Base-by-base conservation (phyloP, 331 rosid genomes). In the Spiraea crenata region DNA sequence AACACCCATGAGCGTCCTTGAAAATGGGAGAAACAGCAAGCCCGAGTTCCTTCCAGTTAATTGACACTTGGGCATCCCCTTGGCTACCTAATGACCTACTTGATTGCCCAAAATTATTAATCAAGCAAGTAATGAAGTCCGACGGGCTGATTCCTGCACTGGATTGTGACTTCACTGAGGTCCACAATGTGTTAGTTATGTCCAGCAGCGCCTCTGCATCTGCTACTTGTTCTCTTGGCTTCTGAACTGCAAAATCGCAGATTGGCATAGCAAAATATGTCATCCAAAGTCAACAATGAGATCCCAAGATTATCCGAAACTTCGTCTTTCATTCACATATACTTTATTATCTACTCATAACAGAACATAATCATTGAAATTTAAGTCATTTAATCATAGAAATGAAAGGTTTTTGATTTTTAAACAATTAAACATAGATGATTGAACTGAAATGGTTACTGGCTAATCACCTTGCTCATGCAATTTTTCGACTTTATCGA, bases 211-310 rank as follows among this genome's bases (percentile, higher is more conserved):
- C 96, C 74, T 90, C 98, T 0, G 96, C 96, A 67, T 92, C 98
- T 4, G 96, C 96, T 51, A 90, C 91, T 66, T 92, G 96, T 67
- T 92, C 96, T 54, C 96, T 80, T 0, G 98, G 98, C 80, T 85
- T 90, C 83, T 83, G 85, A 44, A 92, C 96, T 90, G 85, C 57
- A 73, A 77, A 61, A 39, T 39, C 5, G 56, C 63, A 44, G 65
- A 7, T 6, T 0, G 6, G 9, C 31, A 54, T 57, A 1, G 5
- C 45, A 45, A 57, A 25, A 57, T 38, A 31, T 10, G 20, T 14
- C 11, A 68, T 20, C 31, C 5, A 16, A 35, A 13, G 34, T 38
- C 63, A 16, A n/a, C 11, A 25, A 9, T 34, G 31, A 45, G 16
- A 31, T 41, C 35, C 10, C 5, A 45, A 5, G 5, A 4, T 3